A percentile compares a stretch with the other conserved stretches of the same genome.
Evolutionary conservation across 2,329 filamentous ascomycete species (phyloP).

Genomic region (Diplodia sapinea): DNA sequence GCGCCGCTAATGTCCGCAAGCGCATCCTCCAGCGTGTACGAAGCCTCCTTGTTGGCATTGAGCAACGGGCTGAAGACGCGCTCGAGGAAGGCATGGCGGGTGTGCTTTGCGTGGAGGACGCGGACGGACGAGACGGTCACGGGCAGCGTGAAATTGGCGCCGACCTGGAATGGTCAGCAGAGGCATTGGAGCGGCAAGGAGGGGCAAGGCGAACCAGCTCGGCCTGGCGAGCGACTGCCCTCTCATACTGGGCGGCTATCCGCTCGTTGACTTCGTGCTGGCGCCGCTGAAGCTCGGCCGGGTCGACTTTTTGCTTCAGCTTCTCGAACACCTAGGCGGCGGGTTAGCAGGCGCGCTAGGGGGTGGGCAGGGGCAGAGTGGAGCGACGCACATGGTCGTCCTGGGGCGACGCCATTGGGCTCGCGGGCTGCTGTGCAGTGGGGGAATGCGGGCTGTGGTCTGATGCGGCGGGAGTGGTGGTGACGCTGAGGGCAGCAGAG

Average conservation of each 20-base stretch:
- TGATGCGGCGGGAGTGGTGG: constrained; percentile 8
- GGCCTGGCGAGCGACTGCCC: constrained; percentile 66
- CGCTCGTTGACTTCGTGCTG: constrained; percentile 66
- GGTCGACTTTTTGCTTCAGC: constrained; percentile 64
- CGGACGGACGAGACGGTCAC: constrained; percentile 86
- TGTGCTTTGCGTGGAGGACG: constrained; percentile 81
- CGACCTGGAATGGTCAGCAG: constrained; percentile 38
- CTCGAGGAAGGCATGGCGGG: constrained; percentile 82
- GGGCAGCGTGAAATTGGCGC: constrained; percentile 82
- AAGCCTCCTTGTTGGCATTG: constrained; percentile 66
- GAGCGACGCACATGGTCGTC: constrained; percentile 55
- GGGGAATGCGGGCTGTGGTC: constrained; percentile 12
- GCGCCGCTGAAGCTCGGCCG: constrained; percentile 63
- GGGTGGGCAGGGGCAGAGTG: constrained; percentile 30
- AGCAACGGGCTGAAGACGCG: constrained; percentile 80
- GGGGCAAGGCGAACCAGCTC: constrained; percentile 64
- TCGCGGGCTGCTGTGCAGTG: constrained; percentile 31
- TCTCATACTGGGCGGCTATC: constrained; percentile 63
- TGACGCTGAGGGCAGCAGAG: constrained; percentile 24
- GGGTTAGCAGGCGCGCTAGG: not conserved
- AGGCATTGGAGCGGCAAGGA: constrained; percentile 21
- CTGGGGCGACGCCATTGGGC: constrained; percentile 50
- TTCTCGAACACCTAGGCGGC: constrained; percentile 62
- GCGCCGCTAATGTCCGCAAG: constrained; percentile 72
- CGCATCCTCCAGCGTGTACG: constrained; percentile 81